Evolutionary conservation across 2,329 filamentous ascomycete genomes (phyloP), one percentile per base, ranked within the genome.

Genomic region (Colletotrichum nymphaeae): DNA sequence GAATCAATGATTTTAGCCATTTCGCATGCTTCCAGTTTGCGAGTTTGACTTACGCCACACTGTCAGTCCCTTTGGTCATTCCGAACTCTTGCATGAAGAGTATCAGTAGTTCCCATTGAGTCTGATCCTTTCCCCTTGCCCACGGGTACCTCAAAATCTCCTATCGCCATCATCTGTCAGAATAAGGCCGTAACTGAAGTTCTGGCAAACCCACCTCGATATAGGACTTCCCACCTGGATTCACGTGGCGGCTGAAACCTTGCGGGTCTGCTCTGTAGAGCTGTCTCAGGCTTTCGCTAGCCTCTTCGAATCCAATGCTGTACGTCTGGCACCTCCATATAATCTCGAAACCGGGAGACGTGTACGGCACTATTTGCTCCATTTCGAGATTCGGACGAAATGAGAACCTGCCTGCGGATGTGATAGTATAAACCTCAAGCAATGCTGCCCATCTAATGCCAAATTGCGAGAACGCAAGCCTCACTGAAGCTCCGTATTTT

Each of bases 341-440:
- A 0, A 72, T 32, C 22, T 72, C 69, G 28, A 72, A 72, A 5
- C 57, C 69, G 4, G 64, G 57, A 24, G 58, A 72, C 1, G 63
- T 72, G 12, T 68, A 72, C 0, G 69, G 69, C 11, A 68, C 69
- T 8, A 37, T 72, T 11, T 5, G 32, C 3, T 46, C 57, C 8
- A 68, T 2, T 11, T 42, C n/a, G 1, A 72, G 35, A 2, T 49
- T 2, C 12, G 65, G 24, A 2, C 56, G 58, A 1, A 63, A 5
- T 1, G 69, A 60, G 16, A 57, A 63, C 0, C 12, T 63, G 5
- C 69, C 69, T 16, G 8, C 2, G 28, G 26, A 19, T 5, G 26
- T 22, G 2, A 68, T 35, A 16, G 57, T 14, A 24, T 72, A 53
- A 1, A 68, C 2, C 3, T 58, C 57, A 16, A 72, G 19, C 0